These are phyloP conservation scores for Teratosphaeriaceae sp. DNA, from an alignment of 2,329 filamentous ascomycete species.

Conservation along the genomic window DNA sequence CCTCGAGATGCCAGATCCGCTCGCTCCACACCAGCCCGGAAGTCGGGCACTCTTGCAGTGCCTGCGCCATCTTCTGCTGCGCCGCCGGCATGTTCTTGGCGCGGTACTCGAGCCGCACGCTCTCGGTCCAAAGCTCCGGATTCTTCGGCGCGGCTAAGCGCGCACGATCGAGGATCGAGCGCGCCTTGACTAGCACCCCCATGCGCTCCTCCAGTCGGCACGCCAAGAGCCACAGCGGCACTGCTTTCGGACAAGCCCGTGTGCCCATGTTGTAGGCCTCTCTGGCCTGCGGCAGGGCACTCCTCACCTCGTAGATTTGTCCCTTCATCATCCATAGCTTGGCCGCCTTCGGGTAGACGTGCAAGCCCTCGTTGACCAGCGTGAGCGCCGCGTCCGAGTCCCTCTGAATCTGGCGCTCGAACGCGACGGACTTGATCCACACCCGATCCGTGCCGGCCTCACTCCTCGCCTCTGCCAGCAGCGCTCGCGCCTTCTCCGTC, in stretches of 20 bases:
- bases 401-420: slow-evolving; percentile 77
- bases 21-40: slow-evolving; percentile 88
- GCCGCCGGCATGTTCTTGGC: slow-evolving; percentile 78
- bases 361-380: slow-evolving; percentile 77
- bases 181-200: slow-evolving; percentile 81
- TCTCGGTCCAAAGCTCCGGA: slow-evolving; percentile 81
- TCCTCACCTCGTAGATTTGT: slow-evolving; percentile 85
- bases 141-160: slow-evolving; percentile 81
- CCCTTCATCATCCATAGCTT: slow-evolving; percentile 99
- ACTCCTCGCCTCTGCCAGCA: slow-evolving; percentile 74
- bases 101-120: slow-evolving; percentile 85
- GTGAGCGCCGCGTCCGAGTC: slow-evolving; percentile 76
- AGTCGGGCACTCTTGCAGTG: slow-evolving; percentile 82
- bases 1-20: slow-evolving; percentile 90
- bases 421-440: slow-evolving; percentile 93
- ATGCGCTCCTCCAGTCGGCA: slow-evolving; percentile 79
- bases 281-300: slow-evolving; percentile 73
- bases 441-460: slow-evolving; percentile 93
- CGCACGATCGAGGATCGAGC: slow-evolving; percentile 87
- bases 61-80: slow-evolving; percentile 86
- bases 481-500: slow-evolving; percentile 70
- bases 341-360: slow-evolving; percentile 74
- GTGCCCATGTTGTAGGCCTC: slow-evolving; percentile 87
- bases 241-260: slow-evolving; percentile 74
- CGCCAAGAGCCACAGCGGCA: slow-evolving; percentile 85